Conservation (phyloP, 2,329 filamentous ascomycete species). For the Pseudogymnoascus verrucosus region DNA sequence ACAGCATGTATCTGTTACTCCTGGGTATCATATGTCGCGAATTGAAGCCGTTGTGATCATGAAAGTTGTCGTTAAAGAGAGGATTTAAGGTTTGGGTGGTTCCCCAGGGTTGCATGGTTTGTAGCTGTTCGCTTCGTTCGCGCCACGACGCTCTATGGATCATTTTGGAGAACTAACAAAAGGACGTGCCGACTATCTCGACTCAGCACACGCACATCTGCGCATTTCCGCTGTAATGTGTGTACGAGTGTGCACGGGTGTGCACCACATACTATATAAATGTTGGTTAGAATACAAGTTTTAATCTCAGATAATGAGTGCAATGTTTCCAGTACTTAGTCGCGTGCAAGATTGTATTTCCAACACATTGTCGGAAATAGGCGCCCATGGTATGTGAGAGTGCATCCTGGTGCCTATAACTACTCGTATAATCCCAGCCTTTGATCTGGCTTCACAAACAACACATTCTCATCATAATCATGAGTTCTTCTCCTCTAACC, state of each 20-base stretch:
- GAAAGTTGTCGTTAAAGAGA: background rate
- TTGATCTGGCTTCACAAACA: background rate
- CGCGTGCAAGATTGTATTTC: background rate
- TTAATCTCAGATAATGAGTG: background rate
- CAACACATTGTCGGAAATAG: background rate
- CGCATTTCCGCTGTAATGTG: background rate
- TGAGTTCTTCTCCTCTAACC: background rate
- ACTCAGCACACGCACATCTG: background rate
- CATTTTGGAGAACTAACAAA: background rate
- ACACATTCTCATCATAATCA: background rate
- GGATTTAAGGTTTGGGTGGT: slow-evolving; percentile 6
- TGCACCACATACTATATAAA: background rate
- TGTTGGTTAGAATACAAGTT: background rate
- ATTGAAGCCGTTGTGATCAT: background rate
- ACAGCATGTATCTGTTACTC: background rate
- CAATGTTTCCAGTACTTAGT: background rate
- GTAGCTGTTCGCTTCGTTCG: slow-evolving; percentile 1
- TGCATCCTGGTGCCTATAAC: background rate
- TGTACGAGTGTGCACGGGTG: background rate
- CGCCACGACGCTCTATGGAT: background rate
- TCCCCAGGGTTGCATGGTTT: slow-evolving; percentile 6
- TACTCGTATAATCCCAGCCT: background rate
- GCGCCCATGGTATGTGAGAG: background rate
- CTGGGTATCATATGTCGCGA: background rate
- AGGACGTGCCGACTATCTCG: background rate